Conservation (phyloP, 177 flowering plant species). For the Vitis hybrid region DNA sequence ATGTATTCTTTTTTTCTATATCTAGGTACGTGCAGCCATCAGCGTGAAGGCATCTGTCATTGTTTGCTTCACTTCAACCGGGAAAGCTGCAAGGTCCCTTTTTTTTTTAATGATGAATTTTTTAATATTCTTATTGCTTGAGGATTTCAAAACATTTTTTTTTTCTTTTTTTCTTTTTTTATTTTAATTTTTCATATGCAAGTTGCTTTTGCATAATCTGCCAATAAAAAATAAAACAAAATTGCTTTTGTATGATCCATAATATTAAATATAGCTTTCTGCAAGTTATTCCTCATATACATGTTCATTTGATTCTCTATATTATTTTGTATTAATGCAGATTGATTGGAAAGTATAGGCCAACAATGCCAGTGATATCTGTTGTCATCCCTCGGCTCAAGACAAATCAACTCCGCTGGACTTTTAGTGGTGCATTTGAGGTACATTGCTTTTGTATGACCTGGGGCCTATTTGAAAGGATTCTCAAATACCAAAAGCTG, state of each 20-base stretch:
- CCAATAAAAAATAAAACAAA: too few relatives aligned
- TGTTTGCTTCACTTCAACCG: slow-evolving; percentile 75
- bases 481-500: too few relatives aligned
- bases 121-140: background rate
- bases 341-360: slow-evolving; percentile 80
- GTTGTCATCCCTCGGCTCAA: slow-evolving; percentile 78
- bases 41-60: slow-evolving; percentile 85
- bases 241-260: too few relatives aligned
- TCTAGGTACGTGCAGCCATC: slow-evolving; percentile 89
- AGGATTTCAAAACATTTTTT: background rate
- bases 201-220: too few relatives aligned
- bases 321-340: slow-evolving; percentile 31
- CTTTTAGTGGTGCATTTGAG: slow-evolving; percentile 77
- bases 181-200: too few relatives aligned
- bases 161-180: background rate
- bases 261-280: background rate
- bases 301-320: background rate
- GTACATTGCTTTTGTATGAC: slow-evolving; percentile 20
- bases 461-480: too few relatives aligned
- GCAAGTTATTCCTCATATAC: background rate
- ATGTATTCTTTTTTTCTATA: background rate
- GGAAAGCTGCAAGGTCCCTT: slow-evolving; percentile 81
- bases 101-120: background rate
- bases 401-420: slow-evolving; percentile 78
- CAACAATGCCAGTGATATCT: slow-evolving; percentile 82